Evolutionary conservation across 1,139 yeast genomes (phyloP).

Genomic region (Kodamaea alishanica): DNA sequence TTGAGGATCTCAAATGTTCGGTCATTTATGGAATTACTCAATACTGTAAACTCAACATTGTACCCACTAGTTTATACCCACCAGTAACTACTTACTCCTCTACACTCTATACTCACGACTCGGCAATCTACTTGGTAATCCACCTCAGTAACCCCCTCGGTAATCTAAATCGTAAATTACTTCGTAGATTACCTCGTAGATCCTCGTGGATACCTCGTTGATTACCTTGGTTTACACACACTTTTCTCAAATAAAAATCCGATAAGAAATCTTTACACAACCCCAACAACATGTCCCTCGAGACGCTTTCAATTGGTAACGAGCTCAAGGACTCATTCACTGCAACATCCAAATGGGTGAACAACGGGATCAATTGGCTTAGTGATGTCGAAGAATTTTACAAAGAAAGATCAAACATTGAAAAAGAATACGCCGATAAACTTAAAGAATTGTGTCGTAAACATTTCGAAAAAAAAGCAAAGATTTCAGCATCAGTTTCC

Average conservation of each 20-base stretch:
- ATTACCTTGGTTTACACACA: no score
- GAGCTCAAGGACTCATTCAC: conserved; percentile 78
- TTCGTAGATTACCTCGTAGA: no score
- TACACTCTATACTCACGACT: no score
- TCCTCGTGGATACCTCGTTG: no score
- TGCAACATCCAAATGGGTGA: conserved; percentile 71
- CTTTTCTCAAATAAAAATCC: no score
- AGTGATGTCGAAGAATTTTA: conserved; percentile 79
- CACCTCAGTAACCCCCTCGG: no score
- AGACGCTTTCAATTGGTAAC: conserved; percentile 48
- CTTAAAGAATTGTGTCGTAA: conserved; percentile 62
- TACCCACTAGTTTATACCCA: neutral
- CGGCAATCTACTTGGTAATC: no score
- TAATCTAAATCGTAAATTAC: no score
- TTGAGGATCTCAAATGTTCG: no score
- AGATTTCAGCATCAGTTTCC: conserved; percentile 59
- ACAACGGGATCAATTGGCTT: conserved; percentile 70
- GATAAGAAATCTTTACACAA: no score
- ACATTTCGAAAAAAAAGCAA: conserved; percentile 75
- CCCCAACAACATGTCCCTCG: conserved; percentile 6
- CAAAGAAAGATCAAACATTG: conserved; percentile 75
- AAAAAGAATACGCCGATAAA: conserved; percentile 75
- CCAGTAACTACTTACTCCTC: neutral
- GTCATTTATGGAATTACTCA: no score
- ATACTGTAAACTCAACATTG: conserved; percentile 4